Conservation (phyloP, 176 grass and related monocot genomes). For the Tillandsia fasciculata region DNA sequence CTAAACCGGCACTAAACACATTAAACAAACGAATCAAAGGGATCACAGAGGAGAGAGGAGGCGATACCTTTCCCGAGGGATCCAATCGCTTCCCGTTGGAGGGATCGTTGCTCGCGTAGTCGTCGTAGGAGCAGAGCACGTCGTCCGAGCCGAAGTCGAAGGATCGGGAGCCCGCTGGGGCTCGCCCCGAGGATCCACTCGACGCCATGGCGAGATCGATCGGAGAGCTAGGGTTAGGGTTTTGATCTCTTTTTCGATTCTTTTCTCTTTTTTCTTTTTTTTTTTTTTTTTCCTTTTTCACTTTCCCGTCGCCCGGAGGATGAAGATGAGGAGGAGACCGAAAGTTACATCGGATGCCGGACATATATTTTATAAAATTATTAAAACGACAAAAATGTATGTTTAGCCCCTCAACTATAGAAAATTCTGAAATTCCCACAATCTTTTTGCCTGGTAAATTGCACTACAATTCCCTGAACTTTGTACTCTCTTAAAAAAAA, state of each 20-base stretch:
- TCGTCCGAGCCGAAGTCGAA: conserved; percentile 75
- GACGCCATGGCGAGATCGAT: conserved; percentile 26
- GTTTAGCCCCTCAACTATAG: no score
- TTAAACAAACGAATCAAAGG: background rate
- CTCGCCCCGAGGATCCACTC: conserved; percentile 39
- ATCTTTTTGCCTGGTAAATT: no score
- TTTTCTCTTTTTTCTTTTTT: conserved; percentile 1
- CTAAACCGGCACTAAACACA: background rate
- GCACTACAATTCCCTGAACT: no score
- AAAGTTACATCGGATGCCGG: no score
- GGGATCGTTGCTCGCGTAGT: conserved; percentile 46
- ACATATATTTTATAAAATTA: no score
- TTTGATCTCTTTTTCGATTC: background rate
- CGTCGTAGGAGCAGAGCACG: conserved; percentile 69
- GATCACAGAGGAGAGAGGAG: background rate
- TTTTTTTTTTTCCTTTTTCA: background rate
- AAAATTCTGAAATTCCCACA: no score
- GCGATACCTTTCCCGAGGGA: conserved; percentile 38
- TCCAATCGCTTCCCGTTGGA: conserved; percentile 41
- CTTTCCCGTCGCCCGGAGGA: background rate
- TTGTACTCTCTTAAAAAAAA: no score
- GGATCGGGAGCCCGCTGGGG: conserved; percentile 24
- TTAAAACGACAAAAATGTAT: no score
- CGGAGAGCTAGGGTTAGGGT: conserved; percentile 31
- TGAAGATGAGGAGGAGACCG: background rate